phyloP scores from a whole-genome alignment of 495 filamentous ascomycete species.

The Xylaria nigripes region DNA sequence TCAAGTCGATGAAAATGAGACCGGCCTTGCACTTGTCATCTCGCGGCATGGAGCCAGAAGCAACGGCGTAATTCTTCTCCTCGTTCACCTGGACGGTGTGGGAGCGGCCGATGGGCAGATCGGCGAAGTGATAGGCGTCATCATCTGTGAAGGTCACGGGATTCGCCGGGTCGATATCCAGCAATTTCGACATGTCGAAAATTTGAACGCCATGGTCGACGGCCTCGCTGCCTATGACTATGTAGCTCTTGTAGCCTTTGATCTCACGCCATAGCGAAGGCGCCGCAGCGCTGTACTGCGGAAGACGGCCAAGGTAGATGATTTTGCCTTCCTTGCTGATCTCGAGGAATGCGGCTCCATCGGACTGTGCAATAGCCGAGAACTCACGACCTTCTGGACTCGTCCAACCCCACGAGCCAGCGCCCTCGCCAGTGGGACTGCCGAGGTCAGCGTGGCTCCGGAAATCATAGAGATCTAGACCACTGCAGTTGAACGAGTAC shows the following conservation, averaged over 20 bases:
- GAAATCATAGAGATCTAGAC: conserved; percentile 51
- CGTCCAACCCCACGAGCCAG: conserved; percentile 50
- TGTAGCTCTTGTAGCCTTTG: conserved; percentile 33
- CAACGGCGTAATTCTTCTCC: conserved; percentile 43
- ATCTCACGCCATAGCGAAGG: conserved; percentile 41
- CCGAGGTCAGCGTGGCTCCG: conserved; percentile 43
- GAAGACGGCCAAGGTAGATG: conserved; percentile 48
- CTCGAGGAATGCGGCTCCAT: conserved; percentile 51
- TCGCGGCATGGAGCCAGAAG: conserved; percentile 42
- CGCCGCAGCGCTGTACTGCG: conserved; percentile 33
- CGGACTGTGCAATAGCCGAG: conserved; percentile 48
- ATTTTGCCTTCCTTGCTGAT: conserved; percentile 43
- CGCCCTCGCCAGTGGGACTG: conserved; percentile 31
- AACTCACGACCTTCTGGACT: conserved; percentile 50
- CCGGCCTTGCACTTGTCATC: conserved; percentile 40
- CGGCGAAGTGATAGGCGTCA: conserved; percentile 32
- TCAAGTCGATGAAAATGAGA: conserved; percentile 49
- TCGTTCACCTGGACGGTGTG: conserved; percentile 49
- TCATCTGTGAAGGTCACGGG: conserved; percentile 28
- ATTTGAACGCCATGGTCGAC: conserved; percentile 42
- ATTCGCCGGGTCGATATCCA: conserved; percentile 20
- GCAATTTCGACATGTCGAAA: conserved; percentile 43
- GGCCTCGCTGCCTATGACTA: conserved; percentile 45
- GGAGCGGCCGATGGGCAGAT: conserved; percentile 39
- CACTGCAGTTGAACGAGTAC: conserved; percentile 45